Percentiles rank a stretch among this genome's conserved stretches.
Evolutionary conservation across 495 filamentous ascomycete genomes (phyloP).

Genomic region (Daldinia childiae): DNA sequence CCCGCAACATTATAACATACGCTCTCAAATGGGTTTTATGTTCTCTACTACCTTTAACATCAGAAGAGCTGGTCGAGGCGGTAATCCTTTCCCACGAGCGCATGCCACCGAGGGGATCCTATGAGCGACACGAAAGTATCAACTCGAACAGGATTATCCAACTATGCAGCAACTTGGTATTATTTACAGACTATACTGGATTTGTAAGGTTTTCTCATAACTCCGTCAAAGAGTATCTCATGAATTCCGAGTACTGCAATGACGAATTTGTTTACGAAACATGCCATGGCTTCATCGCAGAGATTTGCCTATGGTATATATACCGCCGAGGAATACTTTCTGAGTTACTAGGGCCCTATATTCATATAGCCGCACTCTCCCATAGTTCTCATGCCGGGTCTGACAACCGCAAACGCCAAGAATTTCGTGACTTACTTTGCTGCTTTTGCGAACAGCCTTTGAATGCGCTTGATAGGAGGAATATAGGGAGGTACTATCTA

Average conservation of each 20-base stretch:
- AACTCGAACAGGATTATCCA: not conserved
- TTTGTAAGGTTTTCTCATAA: conserved; percentile 6
- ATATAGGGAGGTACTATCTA: too few relatives aligned
- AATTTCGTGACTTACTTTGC: not conserved
- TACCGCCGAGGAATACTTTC: not conserved
- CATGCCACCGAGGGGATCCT: not conserved
- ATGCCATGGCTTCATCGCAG: not conserved
- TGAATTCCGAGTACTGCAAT: not conserved
- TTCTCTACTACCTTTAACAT: not conserved
- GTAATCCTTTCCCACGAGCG: not conserved
- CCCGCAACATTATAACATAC: not conserved
- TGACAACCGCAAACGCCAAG: not conserved
- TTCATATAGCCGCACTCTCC: not conserved
- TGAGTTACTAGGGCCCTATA: not conserved
- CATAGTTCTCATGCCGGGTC: not conserved
- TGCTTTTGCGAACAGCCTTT: not conserved
- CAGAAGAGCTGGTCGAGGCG: not conserved
- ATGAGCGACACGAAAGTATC: not conserved
- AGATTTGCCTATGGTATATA: not conserved
- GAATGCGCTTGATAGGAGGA: too few relatives aligned
- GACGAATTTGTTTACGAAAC: not conserved
- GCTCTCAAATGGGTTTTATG: conserved; percentile 1
- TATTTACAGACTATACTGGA: not conserved
- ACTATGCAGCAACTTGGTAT: not conserved
- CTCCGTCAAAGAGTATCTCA: conserved; percentile 7